Base-by-base conservation (phyloP, 768 basidiomycete genomes). In the Candolleomyces aberdarensis region DNA sequence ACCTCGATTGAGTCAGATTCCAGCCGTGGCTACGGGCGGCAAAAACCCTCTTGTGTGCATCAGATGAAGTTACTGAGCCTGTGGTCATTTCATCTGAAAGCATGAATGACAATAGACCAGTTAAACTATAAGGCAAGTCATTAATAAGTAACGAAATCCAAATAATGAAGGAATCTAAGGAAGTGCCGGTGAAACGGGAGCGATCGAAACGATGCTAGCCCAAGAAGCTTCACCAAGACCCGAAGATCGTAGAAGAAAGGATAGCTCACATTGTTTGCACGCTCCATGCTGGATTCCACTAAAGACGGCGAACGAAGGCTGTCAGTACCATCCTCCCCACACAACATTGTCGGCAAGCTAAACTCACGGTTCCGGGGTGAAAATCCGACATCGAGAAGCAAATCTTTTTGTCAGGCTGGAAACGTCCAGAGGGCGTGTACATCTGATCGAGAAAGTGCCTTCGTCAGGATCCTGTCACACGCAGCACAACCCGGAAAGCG, bases 301-400 rank as follows among this genome's bases (percentile, higher is more conserved):
- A 62, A 41, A 63, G 10, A 39, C 40, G 43, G 22, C 32, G 44
- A 49, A 46, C 56, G 49, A 57, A 47, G 60, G 64, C 36, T 61
- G 47, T 50, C 43, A 56, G 36, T 26, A 19, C 47, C 15, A 26
- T 26, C 26, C 26, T 3, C 26, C 26, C 26, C 26, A 53, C 2
- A 57, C 39, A 44, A 56, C 5, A 57, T 49, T 40, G 31, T 26
- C 56, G 47, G n/a, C 31, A 29, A 62, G 52, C 20, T 17, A 22
- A 3, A 83, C 90, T 71, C 66, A 93, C 92, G 13, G 91, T 84
- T 63, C 92, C 92, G 0, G 94, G 92, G 69, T 95, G 94, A 70
- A 94, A 95, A 73, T 95, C 93, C 3, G 93, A 94, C 94, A 98
- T 97, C 22, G 94, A 96, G 76, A 97, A 96, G 72, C 96, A 98